Evolutionary conservation across 331 rosid species (phyloP), one percentile per base, ranked within the genome.

Genomic region (Quercus lobata): DNA sequence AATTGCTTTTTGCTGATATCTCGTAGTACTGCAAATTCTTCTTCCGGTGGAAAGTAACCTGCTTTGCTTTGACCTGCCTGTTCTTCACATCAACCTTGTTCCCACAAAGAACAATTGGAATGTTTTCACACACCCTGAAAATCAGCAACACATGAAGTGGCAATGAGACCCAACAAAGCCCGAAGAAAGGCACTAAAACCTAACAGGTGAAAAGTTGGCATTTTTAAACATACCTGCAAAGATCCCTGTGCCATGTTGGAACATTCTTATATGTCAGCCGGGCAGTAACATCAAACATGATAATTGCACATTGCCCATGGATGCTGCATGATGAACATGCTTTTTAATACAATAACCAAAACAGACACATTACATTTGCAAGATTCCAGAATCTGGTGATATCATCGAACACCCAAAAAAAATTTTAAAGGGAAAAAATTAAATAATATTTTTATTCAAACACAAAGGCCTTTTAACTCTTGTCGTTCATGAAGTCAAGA

Each of bases 41-140:
- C 83, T 89, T 91, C 79, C 96, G 25, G 81, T 89, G 93, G 79
- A 91, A 91, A 11, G 95, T 89, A 73, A 91, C 95, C 77, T 91
- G 91, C 79, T 91, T 91, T 21, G 95, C 95, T 80, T 89, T 91
- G 76, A 91, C 95, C 81, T 91, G 95, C 72, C 92, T 87, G 85
- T 91, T 91, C 84, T 91, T 91, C 81, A 91, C 95, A 79, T 91
- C 95, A 76, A 91, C 95, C 87, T 91, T 91, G 91, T 91, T 88
- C 24, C 95, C 95, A 1, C 95, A 91, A 18, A 91, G 91, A 54
- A 89, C 95, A 80, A 91, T 91, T 17, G 93, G 96, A 53, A 91
- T 91, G 84, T 89, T 91, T 77, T 89, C 96, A 84, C 96, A 91
- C 19, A 91, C 96, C 87, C 96, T 91, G 78, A 72, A 75, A 83